A percentile compares a stretch with the other conserved stretches of the same genome.
Conservation (phyloP, 1,139 yeast genomes). For the Waltiozyma sp. region DNA sequence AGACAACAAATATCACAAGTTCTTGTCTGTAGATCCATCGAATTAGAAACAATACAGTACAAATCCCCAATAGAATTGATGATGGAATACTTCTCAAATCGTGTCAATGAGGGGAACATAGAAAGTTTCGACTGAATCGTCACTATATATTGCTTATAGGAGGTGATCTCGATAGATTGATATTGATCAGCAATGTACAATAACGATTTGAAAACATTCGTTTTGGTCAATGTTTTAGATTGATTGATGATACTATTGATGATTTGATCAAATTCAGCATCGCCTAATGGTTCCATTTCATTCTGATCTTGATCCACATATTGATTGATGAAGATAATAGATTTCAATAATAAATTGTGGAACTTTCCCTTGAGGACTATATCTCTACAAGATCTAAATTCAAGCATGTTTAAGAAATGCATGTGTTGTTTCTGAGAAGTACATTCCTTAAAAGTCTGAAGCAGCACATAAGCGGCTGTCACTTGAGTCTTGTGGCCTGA, state of each 20-base stretch:
- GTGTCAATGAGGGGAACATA: background rate
- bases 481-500: background rate
- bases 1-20: constrained; percentile 35
- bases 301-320: background rate
- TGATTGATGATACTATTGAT: background rate
- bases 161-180: background rate
- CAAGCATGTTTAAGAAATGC: background rate
- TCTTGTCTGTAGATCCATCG: constrained; percentile 21
- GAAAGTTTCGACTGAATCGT: background rate
- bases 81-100: constrained; percentile 4
- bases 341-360: background rate
- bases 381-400: background rate
- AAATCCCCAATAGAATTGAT: constrained; percentile 28
- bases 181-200: background rate
- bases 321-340: background rate
- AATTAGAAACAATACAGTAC: constrained; percentile 30
- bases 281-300: background rate
- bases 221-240: background rate
- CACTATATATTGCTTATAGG: background rate
- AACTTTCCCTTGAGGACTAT: background rate
- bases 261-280: background rate
- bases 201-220: background rate
- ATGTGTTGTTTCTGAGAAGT: background rate
- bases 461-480: background rate
- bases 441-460: background rate